Conservation (phyloP, 2,329 filamentous ascomycete genomes). For the Blastomyces percursus region DNA sequence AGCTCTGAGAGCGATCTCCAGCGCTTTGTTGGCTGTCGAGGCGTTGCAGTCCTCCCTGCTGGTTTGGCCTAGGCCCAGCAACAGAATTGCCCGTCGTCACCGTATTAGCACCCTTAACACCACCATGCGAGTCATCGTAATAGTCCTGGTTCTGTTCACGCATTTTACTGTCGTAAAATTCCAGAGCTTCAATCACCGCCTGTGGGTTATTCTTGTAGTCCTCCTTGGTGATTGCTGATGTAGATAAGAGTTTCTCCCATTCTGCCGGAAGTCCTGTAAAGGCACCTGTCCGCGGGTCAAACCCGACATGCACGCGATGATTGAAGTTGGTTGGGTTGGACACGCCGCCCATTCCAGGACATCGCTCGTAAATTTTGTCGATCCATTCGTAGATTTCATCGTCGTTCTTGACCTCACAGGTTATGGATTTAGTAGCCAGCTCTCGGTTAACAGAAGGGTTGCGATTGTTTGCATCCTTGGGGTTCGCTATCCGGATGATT, state of each 20-base stretch:
- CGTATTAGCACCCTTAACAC: conserved; percentile 33
- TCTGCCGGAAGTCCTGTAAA: conserved; percentile 91
- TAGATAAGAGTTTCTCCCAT: conserved; percentile 94
- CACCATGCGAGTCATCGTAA: conserved; percentile 52
- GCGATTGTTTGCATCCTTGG: conserved; percentile 52
- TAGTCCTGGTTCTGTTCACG: conserved; percentile 51
- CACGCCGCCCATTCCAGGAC: conserved; percentile 93
- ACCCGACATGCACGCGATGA: conserved; percentile 93
- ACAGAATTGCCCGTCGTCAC: conserved; percentile 46
- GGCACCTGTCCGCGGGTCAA: conserved; percentile 87
- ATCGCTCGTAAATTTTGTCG: conserved; percentile 92
- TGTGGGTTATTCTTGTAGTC: conserved; percentile 96
- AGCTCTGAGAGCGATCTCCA: conserved; percentile 22
- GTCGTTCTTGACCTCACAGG: conserved; percentile 88
- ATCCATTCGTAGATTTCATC: conserved; percentile 99
- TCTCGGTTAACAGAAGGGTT: conserved; percentile 68
- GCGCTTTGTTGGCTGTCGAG: conserved; percentile 29
- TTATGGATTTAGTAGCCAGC: conserved; percentile 67
- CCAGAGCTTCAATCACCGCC: conserved; percentile 56
- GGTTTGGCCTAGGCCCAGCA: conserved; percentile 53
- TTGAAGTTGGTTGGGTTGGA: conserved; percentile 98
- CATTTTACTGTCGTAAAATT: conserved; percentile 59
- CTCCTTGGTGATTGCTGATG: conserved; percentile 94
- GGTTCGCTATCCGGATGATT: conserved; percentile 59
- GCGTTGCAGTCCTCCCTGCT: conserved; percentile 41